These are phyloP conservation scores for Termitomyces sp. DNA, from an alignment of 768 basidiomycete genomes.

Conservation along the genomic window DNA sequence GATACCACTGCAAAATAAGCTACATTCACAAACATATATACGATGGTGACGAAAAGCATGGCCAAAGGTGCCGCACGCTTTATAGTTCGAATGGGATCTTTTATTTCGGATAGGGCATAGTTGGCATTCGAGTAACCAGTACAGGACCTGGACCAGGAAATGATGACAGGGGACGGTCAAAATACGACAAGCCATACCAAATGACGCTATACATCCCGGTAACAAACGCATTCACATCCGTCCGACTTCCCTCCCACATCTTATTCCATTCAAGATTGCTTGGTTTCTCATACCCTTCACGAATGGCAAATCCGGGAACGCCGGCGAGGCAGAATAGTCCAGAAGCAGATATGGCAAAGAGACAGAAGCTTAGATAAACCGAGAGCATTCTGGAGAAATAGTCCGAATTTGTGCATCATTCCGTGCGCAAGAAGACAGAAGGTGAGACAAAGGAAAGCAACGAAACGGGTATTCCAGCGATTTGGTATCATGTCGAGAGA, in stretches of 20 bases:
- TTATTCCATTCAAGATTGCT: slow-evolving; percentile 53
- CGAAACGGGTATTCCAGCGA: slow-evolving; percentile 41
- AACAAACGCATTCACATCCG: slow-evolving; percentile 53
- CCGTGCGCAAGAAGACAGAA: slow-evolving; percentile 56
- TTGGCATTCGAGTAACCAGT: slow-evolving; percentile 73
- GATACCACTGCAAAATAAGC: slow-evolving; percentile 74
- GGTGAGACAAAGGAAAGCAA: slow-evolving; percentile 49
- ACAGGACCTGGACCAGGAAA: slow-evolving; percentile 46
- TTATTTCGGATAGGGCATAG: slow-evolving; percentile 66
- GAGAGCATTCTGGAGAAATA: slow-evolving; percentile 58
- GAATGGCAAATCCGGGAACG: slow-evolving; percentile 42
- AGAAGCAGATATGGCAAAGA: slow-evolving; percentile 43
- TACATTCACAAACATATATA: slow-evolving; percentile 62
- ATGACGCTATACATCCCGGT: slow-evolving; percentile 65
- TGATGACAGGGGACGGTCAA: neutral
- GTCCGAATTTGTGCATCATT: slow-evolving; percentile 42
- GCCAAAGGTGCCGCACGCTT: slow-evolving; percentile 66
- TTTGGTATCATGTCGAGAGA: slow-evolving; percentile 42
- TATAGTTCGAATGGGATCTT: slow-evolving; percentile 65
- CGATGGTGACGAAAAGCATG: slow-evolving; percentile 48
- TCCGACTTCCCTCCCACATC: slow-evolving; percentile 59
- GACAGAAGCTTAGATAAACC: slow-evolving; percentile 58
- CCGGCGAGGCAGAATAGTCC: slow-evolving; percentile 49
- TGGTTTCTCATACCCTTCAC: slow-evolving; percentile 45
- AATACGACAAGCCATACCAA: slow-evolving; percentile 37